Evolutionary conservation across 148 eudicot species (phyloP), one percentile per base, ranked within the genome.

Genomic region (Vaccinium vitisidaea): DNA sequence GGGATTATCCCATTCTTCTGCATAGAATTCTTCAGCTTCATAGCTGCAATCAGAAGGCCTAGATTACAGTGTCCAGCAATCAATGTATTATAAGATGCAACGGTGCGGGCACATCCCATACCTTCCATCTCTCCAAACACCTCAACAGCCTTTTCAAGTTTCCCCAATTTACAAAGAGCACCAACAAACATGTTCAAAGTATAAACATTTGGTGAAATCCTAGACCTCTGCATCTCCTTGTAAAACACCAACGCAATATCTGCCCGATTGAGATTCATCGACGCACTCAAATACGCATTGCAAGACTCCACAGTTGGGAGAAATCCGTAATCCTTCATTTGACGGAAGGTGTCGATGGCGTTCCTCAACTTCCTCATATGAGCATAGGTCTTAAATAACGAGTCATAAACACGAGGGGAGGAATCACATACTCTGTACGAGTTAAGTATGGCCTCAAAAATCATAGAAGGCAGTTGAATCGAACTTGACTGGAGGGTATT

Each of bases 301-400:
- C 74, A 69, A 30, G 74, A 69, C 43, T 69, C 74, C 1, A 95
- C 73, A 3, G 92, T 91, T 4, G 98, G 98, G 23, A 90, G 48
- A 90, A 95, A 93, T 70, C 97, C 94, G 63, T 93, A 92, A 55
- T 92, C 95, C 87, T 85, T 93, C 96, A 95, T 93, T 15, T 55
- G 84, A 27, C 77, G 81, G 87, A 88, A 95, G 5, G 87, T 88
- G 78, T 87, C 85, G 0, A 88, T 87, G 39, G 94, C 95, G 88
- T 88, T 82, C 88, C 97, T 91, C 58, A 84, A 84, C 52, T 91
- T 93, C 88, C 86, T 69, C 74, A 69, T 69, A 69, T 69, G 74
- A 12, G 74, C 74, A 69, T 69, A 27, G 8, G 43, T 69, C 39
- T 30, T 69, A 14, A 69, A 69, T 13, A 69, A 39, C 39, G 43